A percentile compares a stretch with the other conserved stretches of the same genome.
Evolutionary conservation across 495 filamentous ascomycete species (phyloP).

Genomic region (Tuber calosporum): DNA sequence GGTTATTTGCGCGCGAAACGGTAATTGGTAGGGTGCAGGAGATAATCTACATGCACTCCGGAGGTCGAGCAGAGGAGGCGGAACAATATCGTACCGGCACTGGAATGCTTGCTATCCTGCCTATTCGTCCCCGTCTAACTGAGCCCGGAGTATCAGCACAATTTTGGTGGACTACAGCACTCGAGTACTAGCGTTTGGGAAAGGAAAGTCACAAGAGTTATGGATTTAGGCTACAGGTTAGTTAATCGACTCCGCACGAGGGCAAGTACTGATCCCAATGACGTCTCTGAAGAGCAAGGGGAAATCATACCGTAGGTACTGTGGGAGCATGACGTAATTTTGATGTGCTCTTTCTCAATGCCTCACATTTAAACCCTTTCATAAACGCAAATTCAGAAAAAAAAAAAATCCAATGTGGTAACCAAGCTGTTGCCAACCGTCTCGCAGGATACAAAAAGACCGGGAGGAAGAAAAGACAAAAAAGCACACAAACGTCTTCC

Average conservation of each 20-base stretch:
- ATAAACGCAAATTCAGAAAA: not conserved
- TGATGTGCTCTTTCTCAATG: not conserved
- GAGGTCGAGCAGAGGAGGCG: not conserved
- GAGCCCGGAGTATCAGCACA: not conserved
- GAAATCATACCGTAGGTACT: not conserved
- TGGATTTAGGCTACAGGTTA: not conserved
- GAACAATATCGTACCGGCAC: not conserved
- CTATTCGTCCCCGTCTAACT: not conserved
- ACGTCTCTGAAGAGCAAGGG: not conserved
- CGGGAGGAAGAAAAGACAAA: not conserved
- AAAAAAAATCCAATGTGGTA: not conserved
- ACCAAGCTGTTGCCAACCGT: not conserved
- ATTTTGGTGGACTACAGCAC: not conserved
- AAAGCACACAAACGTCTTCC: not conserved
- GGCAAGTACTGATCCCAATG: not conserved
- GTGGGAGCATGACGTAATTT: not conserved
- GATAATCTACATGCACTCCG: not conserved
- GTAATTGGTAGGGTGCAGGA: not conserved
- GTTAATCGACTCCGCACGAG: not conserved
- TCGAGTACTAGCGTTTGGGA: not conserved
- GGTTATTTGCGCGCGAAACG: not conserved
- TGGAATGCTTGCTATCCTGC: not conserved
- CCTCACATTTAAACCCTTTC: not conserved
- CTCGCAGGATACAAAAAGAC: not conserved
- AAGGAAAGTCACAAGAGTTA: not conserved